phyloP scores from a whole-genome alignment of 2,329 filamentous ascomycete species.

The Alternaria sp. region DNA sequence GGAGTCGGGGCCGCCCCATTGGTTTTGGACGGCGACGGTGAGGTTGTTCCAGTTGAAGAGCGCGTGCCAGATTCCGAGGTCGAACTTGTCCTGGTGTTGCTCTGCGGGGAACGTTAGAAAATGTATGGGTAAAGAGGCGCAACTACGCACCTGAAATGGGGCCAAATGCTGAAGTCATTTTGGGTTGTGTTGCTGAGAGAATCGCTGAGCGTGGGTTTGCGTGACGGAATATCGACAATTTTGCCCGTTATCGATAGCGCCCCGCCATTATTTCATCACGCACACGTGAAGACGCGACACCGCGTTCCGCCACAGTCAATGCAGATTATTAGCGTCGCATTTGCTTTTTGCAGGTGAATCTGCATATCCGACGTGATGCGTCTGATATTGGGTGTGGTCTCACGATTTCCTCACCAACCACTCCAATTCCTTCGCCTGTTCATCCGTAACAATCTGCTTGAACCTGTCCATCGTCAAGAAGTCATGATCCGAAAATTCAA shows the following conservation, averaged over 20 bases:
- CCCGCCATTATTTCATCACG: neutral
- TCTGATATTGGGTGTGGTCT: neutral
- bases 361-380: neutral
- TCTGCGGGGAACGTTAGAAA: conserved; percentile 24
- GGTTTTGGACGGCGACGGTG: conserved; percentile 81
- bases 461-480: conserved; percentile 62
- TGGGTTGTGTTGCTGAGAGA: conserved; percentile 1
- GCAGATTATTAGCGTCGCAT: neutral
- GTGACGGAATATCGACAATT: conserved; percentile 8
- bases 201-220: conserved; percentile 5
- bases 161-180: conserved; percentile 11
- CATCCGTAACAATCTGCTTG: conserved; percentile 55
- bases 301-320: neutral
- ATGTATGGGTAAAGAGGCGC: neutral
- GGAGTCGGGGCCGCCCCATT: conserved; percentile 85
- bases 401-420: conserved; percentile 47
- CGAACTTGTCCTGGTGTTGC: conserved; percentile 59
- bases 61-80: conserved; percentile 83
- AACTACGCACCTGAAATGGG: conserved; percentile 4
- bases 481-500: conserved; percentile 71
- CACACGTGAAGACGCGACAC: neutral
- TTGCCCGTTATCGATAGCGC: conserved; percentile 9
- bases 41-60: conserved; percentile 90
- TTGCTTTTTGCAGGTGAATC: conserved; percentile 1
- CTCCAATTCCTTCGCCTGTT: conserved; percentile 57